Percentiles rank a stretch among this genome's conserved stretches.
phyloP scores from a whole-genome alignment of 352 stramenopile genomes.

The Globisporangium paroecandrum region DNA sequence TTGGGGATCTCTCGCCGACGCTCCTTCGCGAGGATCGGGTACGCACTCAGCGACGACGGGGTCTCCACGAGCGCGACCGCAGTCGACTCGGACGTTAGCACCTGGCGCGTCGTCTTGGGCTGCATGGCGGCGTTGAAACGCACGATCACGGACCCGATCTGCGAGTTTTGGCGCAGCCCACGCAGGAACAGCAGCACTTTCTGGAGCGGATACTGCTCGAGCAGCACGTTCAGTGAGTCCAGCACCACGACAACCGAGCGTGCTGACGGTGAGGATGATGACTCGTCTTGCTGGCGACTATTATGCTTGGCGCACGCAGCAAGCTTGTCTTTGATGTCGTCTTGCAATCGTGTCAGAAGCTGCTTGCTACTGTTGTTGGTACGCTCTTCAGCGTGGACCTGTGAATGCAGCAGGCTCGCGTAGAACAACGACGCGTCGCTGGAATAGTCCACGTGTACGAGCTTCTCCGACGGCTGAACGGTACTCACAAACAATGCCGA shows the following conservation, averaged over 20 bases:
- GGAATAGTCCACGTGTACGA: conserved; percentile 45
- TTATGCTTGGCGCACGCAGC: not conserved
- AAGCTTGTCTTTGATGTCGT: conserved; percentile 27
- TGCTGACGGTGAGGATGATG: not conserved
- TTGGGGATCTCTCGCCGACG: conserved; percentile 57
- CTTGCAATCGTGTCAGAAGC: conserved; percentile 28
- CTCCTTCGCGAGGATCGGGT: conserved; percentile 59
- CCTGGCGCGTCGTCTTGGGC: conserved; percentile 15
- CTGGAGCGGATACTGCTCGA: conserved; percentile 45
- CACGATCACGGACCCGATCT: conserved; percentile 42
- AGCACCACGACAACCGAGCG: conserved; percentile 54
- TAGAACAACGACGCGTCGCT: conserved; percentile 26
- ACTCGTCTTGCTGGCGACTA: not conserved
- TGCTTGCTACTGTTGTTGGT: conserved; percentile 5
- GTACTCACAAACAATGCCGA: conserved; percentile 18
- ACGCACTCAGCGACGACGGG: conserved; percentile 41
- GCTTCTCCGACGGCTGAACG: conserved; percentile 27
- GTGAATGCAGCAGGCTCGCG: not conserved
- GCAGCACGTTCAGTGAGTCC: conserved; percentile 62
- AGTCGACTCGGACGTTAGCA: conserved; percentile 42
- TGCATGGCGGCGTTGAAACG: conserved; percentile 43
- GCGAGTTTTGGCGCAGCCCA: conserved; percentile 24
- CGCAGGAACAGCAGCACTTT: conserved; percentile 45
- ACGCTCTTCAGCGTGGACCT: not conserved
- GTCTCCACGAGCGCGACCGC: conserved; percentile 58